Evolutionary conservation across 176 grass and related monocot species (phyloP).

Genomic region (Urochloa ruziziensis): DNA sequence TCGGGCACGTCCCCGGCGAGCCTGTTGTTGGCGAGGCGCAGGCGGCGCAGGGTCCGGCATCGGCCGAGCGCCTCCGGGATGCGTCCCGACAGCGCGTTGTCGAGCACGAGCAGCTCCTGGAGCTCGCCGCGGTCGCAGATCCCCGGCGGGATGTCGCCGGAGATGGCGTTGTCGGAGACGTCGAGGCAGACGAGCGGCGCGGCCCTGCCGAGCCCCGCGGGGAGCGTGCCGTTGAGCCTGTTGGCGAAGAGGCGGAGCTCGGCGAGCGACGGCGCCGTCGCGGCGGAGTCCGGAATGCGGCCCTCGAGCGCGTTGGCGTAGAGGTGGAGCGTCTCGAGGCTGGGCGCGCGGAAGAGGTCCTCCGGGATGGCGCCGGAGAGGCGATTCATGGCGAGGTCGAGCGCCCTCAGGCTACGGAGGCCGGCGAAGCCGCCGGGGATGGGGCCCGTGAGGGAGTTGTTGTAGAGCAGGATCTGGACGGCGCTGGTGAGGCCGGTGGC

Average conservation of each 20-base stretch:
- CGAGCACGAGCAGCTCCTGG: conserved; percentile 69
- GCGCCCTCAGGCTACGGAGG: conserved; percentile 32
- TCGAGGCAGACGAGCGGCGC: conserved; percentile 62
- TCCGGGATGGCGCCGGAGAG: conserved; percentile 65
- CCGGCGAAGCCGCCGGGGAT: conserved; percentile 62
- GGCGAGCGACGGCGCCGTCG: conserved; percentile 37
- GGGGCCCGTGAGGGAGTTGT: conserved; percentile 66
- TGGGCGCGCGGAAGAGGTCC: conserved; percentile 69
- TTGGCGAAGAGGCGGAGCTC: conserved; percentile 78
- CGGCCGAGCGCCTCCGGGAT: conserved; percentile 67
- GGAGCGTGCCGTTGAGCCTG: conserved; percentile 60
- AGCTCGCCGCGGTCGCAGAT: conserved; percentile 89
- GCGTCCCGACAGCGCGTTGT: conserved; percentile 49
- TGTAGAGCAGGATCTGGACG: conserved; percentile 76
- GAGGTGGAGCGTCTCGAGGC: conserved; percentile 65
- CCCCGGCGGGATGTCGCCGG: conserved; percentile 64
- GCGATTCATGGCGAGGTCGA: conserved; percentile 68
- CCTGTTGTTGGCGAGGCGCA: conserved; percentile 62
- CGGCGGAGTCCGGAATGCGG: conserved; percentile 36
- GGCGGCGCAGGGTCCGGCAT: conserved; percentile 61
- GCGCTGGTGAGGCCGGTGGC: conserved; percentile 27
- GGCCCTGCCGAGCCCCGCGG: conserved; percentile 54
- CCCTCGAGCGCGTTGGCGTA: conserved; percentile 62
- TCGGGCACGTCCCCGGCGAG: conserved; percentile 62
- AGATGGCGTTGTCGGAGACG: conserved; percentile 61